phyloP scores from a whole-genome alignment of 2,329 filamentous ascomycete species.

The Cordyceps cateniannulata region DNA sequence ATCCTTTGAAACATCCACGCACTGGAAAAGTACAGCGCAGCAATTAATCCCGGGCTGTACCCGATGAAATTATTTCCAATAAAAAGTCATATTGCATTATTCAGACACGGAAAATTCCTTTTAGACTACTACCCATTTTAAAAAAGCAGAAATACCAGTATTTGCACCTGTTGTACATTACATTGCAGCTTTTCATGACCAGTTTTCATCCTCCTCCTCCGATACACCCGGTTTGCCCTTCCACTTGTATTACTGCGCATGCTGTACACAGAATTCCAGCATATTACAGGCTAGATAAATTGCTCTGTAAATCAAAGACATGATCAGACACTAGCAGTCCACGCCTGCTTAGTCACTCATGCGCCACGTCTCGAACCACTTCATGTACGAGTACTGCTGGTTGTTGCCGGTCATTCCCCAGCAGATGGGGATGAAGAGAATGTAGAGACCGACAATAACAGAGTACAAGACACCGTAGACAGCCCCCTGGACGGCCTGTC shows the following conservation, averaged over 20 bases:
- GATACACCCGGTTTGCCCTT: neutral
- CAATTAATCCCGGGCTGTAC: too few relatives aligned
- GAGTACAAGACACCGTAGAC: conserved; percentile 72
- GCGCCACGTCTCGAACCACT: conserved; percentile 86
- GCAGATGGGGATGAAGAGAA: conserved; percentile 86
- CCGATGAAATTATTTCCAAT: too few relatives aligned
- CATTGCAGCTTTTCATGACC: conserved; percentile 11
- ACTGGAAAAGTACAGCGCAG: neutral
- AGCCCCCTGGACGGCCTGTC: conserved; percentile 55
- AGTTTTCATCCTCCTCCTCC: neutral
- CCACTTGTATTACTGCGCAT: neutral
- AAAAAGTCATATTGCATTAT: too few relatives aligned
- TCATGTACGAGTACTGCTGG: conserved; percentile 81
- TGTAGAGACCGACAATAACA: conserved; percentile 72
- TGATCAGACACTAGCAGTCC: neutral
- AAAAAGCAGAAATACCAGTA: neutral
- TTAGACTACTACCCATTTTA: neutral
- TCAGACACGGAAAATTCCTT: neutral
- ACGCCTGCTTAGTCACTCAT: conserved; percentile 54
- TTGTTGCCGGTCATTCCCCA: conserved; percentile 91
- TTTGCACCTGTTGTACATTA: conserved; percentile 12
- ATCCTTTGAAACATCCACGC: neutral
- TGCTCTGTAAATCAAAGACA: neutral
- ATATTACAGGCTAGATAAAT: neutral
- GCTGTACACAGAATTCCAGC: neutral